Conservation (phyloP, 805 yeast genomes). For the Cyberlindnera maclurae region DNA sequence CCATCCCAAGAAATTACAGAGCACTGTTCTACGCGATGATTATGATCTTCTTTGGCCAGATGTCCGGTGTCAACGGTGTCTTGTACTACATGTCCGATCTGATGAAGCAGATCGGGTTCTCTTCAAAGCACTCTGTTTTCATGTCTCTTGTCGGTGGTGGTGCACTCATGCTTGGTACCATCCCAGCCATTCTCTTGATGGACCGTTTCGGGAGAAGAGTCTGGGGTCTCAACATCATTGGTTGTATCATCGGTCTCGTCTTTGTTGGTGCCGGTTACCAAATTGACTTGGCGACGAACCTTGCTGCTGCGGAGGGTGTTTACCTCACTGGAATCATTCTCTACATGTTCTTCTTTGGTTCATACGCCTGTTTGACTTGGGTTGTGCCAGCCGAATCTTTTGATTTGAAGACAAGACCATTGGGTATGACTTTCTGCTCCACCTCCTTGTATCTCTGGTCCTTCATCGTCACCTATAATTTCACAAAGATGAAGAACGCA, state of each 20-base stretch:
- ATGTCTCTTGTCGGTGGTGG: slow-evolving; percentile 71
- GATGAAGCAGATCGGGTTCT: slow-evolving; percentile 49
- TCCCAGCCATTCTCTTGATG: slow-evolving; percentile 57
- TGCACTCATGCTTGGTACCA: slow-evolving; percentile 52
- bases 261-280: slow-evolving; percentile 54
- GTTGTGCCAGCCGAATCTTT: slow-evolving; percentile 61
- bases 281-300: slow-evolving; percentile 31
- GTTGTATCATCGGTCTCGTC: slow-evolving; percentile 53
- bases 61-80: slow-evolving; percentile 63
- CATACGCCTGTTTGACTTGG: slow-evolving; percentile 63
- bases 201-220: slow-evolving; percentile 50
- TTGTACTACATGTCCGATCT: slow-evolving; percentile 58
- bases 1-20: slow-evolving; percentile 52
- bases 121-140: slow-evolving; percentile 43
- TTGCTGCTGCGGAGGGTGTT: slow-evolving; percentile 47
- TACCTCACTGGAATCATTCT: slow-evolving; percentile 56
- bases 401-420: slow-evolving; percentile 49
- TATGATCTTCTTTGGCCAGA: slow-evolving; percentile 55
- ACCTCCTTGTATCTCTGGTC: slow-evolving; percentile 53
- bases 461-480: slow-evolving; percentile 59
- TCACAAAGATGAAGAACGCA: slow-evolving; percentile 46
- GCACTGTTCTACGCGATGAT: slow-evolving; percentile 50
- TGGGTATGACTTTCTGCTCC: slow-evolving; percentile 59
- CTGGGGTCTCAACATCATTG: slow-evolving; percentile 53
- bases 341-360: slow-evolving; percentile 61